Percentiles rank a stretch among this genome's conserved stretches.
These are phyloP conservation scores for Calonectria hongkongensis DNA, from an alignment of 2,329 filamentous ascomycete species.

Conservation along the genomic window DNA sequence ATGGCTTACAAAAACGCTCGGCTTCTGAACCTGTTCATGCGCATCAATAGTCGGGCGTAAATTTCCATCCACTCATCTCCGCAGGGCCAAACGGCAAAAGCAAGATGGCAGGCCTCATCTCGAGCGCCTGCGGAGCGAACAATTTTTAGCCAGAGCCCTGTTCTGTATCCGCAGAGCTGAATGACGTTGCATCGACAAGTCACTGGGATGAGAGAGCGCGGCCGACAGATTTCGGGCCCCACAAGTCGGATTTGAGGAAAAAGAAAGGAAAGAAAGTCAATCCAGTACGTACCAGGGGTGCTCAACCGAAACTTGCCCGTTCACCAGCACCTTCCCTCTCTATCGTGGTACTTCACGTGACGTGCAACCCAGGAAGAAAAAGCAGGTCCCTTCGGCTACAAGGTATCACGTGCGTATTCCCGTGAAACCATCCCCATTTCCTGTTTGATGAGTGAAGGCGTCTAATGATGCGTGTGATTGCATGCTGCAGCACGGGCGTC, in stretches of 20 bases:
- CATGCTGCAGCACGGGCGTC: conserved; percentile 19
- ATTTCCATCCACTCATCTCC: conserved; percentile 30
- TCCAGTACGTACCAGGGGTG: conserved; percentile 18
- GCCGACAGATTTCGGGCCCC: conserved; percentile 53
- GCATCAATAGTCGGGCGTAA: conserved; percentile 32
- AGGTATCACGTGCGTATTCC: neutral
- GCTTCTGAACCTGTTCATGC: conserved; percentile 39
- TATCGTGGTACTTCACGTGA: conserved; percentile 8
- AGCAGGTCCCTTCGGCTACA: no score
- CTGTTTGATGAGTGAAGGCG: neutral
- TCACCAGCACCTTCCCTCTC: conserved; percentile 19
- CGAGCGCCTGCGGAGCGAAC: conserved; percentile 43
- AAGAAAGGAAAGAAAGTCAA: conserved; percentile 22
- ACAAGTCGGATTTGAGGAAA: conserved; percentile 30
- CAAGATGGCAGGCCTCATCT: conserved; percentile 51
- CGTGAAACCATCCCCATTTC: neutral
- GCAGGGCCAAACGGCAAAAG: conserved; percentile 48
- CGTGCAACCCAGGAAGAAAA: neutral
- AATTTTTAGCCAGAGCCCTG: conserved; percentile 41
- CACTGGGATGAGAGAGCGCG: conserved; percentile 41
- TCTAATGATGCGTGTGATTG: conserved; percentile 31
- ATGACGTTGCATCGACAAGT: conserved; percentile 48
- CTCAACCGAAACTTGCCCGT: neutral
- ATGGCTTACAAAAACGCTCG: conserved; percentile 3
- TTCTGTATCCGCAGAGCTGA: conserved; percentile 52